Percentiles rank a stretch among this genome's conserved stretches.
These are phyloP conservation scores for Lycium barbarum DNA, from an alignment of 257 asterid genomes.

Conservation along the genomic window DNA sequence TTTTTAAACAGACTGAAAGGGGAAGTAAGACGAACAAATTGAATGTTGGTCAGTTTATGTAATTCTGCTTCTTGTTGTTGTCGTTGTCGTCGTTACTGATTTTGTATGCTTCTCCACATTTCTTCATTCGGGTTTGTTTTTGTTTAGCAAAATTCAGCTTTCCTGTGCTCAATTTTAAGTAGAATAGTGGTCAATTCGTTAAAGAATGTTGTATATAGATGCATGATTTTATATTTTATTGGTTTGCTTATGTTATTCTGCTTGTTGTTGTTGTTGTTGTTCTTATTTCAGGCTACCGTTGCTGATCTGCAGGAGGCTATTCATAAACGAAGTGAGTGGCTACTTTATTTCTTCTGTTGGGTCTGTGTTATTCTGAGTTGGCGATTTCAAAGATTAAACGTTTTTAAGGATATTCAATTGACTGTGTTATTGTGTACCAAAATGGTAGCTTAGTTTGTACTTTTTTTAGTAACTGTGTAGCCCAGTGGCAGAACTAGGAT, in stretches of 20 bases:
- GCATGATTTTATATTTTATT: not conserved
- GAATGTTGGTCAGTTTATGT: not conserved
- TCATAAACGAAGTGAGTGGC: constrained; percentile 72
- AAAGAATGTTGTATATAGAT: not conserved
- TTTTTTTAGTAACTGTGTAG: not conserved
- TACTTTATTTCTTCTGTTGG: constrained; percentile 17
- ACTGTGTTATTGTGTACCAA: not conserved
- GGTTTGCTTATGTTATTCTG: not conserved
- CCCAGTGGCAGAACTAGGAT: too few species aligned
- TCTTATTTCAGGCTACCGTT: constrained; percentile 74
- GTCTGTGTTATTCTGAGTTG: not conserved
- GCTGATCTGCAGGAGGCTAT: constrained; percentile 95
- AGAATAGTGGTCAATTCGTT: not conserved
- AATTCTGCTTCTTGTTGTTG: too few species aligned
- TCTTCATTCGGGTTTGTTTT: constrained; percentile 28
- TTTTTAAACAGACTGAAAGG: too few species aligned
- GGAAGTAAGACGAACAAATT: too few species aligned
- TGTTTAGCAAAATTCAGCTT: not conserved
- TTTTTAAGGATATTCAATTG: not conserved
- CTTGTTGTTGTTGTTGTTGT: not conserved
- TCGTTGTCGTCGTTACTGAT: not conserved
- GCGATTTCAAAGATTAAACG: not conserved
- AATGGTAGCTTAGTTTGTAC: not conserved
- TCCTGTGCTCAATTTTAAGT: too few species aligned
- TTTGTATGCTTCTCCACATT: not conserved